phyloP scores from a whole-genome alignment of 225 moss, liverwort and hornwort species.

The Pseudoscleropodium purum region DNA sequence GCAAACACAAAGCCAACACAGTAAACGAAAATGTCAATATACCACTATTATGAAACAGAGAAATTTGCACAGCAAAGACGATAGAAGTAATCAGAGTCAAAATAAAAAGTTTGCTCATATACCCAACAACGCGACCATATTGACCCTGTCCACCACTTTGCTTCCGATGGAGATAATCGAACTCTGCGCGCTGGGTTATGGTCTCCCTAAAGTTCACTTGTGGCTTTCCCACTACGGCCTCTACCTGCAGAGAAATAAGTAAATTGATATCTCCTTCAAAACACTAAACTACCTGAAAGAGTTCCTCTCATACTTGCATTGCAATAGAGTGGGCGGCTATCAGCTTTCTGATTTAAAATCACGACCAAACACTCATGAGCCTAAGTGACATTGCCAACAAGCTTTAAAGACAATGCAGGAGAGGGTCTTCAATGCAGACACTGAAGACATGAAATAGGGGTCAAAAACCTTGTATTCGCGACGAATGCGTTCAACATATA shows the following conservation, averaged over 20 bases:
- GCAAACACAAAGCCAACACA: background rate
- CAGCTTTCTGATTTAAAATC: background rate
- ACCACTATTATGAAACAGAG: background rate
- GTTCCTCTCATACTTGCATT: background rate
- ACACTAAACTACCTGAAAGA: background rate
- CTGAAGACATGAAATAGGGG: background rate
- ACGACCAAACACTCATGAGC: background rate
- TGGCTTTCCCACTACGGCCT: conserved; percentile 90
- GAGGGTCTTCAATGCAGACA: background rate
- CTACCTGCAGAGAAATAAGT: conserved; percentile 48
- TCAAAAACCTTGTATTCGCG: conserved; percentile 90
- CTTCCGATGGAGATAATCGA: conserved; percentile 97
- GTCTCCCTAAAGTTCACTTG: conserved; percentile 98
- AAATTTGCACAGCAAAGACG: background rate
- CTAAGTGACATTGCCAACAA: background rate
- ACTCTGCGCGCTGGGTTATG: conserved; percentile 78
- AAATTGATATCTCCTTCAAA: background rate
- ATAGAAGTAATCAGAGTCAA: background rate
- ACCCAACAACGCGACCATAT: conserved; percentile 97
- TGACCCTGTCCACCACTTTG: conserved; percentile 99
- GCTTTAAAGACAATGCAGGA: background rate
- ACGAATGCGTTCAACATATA: conserved; percentile 96
- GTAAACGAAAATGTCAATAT: background rate
- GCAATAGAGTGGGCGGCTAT: background rate
- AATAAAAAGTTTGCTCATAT: background rate